phyloP scores from a whole-genome alignment of 2,329 filamentous ascomycete species.

The Aureobasidium sp. region DNA sequence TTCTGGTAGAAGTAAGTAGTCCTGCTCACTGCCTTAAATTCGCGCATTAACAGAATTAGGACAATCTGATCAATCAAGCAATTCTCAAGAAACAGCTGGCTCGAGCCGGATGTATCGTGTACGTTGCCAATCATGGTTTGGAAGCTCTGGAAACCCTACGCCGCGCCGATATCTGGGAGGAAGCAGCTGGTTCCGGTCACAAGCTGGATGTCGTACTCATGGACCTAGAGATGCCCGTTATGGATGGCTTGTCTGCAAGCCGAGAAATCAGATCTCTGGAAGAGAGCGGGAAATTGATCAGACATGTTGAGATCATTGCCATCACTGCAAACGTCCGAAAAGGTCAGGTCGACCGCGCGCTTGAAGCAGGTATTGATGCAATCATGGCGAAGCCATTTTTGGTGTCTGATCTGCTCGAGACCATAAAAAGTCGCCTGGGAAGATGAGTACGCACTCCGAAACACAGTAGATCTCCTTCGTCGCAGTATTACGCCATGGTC shows the following conservation, averaged over 20 bases:
- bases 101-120: constrained; percentile 21
- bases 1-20: not conserved
- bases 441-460: not conserved
- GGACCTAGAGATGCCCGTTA: constrained; percentile 62
- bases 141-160: constrained; percentile 24
- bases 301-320: constrained; percentile 23
- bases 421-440: not conserved
- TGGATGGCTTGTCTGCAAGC: constrained; percentile 24
- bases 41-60: constrained; percentile 20
- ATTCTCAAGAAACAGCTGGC: constrained; percentile 23
- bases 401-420: constrained; percentile 26
- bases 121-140: constrained; percentile 22
- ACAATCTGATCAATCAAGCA: constrained; percentile 27
- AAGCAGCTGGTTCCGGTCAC: not conserved
- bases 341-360: constrained; percentile 19
- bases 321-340: constrained; percentile 26
- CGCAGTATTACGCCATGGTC: not conserved
- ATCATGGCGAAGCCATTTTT: constrained; percentile 31
- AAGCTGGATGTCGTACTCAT: constrained; percentile 54
- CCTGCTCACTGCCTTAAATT: not conserved
- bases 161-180: constrained; percentile 12
- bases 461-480: not conserved
- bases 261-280: constrained; percentile 23
- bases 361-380: constrained; percentile 19
- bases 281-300: constrained; percentile 13